These are phyloP conservation scores for Phoma herbarum DNA, from an alignment of 2,329 filamentous ascomycete genomes.

Conservation along the genomic window DNA sequence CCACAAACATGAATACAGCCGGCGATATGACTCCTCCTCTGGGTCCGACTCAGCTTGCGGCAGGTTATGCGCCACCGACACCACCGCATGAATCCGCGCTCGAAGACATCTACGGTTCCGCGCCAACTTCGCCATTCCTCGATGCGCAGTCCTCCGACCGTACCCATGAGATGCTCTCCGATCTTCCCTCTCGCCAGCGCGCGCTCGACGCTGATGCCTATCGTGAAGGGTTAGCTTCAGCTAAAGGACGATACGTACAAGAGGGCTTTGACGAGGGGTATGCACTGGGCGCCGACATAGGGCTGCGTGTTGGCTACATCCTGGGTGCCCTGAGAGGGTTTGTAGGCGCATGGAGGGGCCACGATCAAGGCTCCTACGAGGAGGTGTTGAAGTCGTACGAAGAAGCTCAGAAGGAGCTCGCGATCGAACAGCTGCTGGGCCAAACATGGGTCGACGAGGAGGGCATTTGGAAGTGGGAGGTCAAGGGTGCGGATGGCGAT, in stretches of 20 bases:
- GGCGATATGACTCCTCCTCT: slow-evolving; percentile 39
- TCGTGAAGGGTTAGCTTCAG: slow-evolving; percentile 81
- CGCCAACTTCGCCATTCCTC: slow-evolving; percentile 50
- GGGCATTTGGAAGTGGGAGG: slow-evolving; percentile 74
- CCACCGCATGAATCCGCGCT: slow-evolving; percentile 48
- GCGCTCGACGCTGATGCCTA: slow-evolving; percentile 88
- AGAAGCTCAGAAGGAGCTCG: slow-evolving; percentile 66
- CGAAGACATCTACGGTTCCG: slow-evolving; percentile 60
- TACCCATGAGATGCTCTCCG: slow-evolving; percentile 64
- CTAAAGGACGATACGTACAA: slow-evolving; percentile 81
- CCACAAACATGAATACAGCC: slow-evolving; percentile 26
- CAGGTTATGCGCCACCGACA: slow-evolving; percentile 43
- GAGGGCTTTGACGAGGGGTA: slow-evolving; percentile 92
- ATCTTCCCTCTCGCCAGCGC: slow-evolving; percentile 76
- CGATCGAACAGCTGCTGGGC: slow-evolving; percentile 69
- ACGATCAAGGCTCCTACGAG: slow-evolving; percentile 35
- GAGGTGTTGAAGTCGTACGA: slow-evolving; percentile 46
- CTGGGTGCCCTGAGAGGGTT: slow-evolving; percentile 82
- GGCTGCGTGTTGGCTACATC: slow-evolving; percentile 75
- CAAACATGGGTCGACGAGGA: slow-evolving; percentile 72
- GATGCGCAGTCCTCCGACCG: slow-evolving; percentile 13
- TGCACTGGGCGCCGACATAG: slow-evolving; percentile 81
- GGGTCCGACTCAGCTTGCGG: slow-evolving; percentile 39
- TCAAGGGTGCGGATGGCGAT: slow-evolving; percentile 52
- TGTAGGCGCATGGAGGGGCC: slow-evolving; percentile 56